These are phyloP conservation scores for Colletotrichum sp. DNA, from an alignment of 2,329 filamentous ascomycete genomes.

Conservation along the genomic window DNA sequence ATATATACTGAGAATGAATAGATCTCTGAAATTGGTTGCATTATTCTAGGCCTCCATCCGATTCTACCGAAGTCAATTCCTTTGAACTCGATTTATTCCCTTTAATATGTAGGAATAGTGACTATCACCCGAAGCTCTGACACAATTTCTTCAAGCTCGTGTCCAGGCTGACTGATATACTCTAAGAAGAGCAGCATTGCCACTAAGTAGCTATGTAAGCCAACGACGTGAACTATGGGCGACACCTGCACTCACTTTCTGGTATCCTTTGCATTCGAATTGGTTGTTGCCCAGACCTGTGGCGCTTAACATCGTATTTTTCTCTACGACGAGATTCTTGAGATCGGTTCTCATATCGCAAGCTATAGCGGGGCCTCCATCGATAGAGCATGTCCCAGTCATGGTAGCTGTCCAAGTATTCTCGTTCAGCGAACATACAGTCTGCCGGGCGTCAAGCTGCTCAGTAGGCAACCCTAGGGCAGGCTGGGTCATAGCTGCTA, in stretches of 20 bases:
- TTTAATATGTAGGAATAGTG: no score
- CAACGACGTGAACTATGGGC: background rate
- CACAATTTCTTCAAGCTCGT: background rate
- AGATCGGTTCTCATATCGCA: background rate
- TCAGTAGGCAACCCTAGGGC: background rate
- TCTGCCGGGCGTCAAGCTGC: background rate
- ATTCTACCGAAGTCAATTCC: no score
- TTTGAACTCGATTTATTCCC: no score
- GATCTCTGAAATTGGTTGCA: no score
- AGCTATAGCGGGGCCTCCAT: background rate
- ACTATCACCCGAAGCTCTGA: background rate
- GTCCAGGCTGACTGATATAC: background rate
- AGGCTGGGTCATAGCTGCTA: background rate
- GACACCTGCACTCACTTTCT: background rate
- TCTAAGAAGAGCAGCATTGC: background rate
- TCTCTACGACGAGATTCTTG: background rate
- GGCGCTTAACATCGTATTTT: background rate
- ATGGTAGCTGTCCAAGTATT: background rate
- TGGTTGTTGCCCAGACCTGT: background rate
- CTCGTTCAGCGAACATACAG: background rate
- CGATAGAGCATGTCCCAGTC: background rate
- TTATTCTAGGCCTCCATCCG: no score
- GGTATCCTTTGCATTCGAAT: background rate
- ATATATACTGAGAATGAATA: no score
- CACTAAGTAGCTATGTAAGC: background rate